Evolutionary conservation across 306 rosid species (phyloP).

Genomic region (Glycine latifolia): DNA sequence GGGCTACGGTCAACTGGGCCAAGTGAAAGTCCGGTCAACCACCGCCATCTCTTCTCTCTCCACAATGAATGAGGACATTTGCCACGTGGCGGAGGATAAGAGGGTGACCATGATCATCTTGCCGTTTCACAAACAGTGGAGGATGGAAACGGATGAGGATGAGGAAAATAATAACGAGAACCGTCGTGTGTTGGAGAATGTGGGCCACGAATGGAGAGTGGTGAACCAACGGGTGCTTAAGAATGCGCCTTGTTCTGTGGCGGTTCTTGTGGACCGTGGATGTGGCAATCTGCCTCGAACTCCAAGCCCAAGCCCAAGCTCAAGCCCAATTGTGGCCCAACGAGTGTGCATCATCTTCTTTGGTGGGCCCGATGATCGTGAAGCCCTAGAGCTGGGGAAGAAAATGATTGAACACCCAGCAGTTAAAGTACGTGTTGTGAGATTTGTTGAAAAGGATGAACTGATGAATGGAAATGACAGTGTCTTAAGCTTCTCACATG

Average conservation of each 20-base stretch:
- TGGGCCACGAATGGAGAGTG: constrained; percentile 75
- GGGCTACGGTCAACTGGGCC: constrained; percentile 66
- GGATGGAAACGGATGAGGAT: constrained; percentile 25
- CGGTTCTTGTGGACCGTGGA: constrained; percentile 80
- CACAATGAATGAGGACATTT: constrained; percentile 79
- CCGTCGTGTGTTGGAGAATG: constrained; percentile 50
- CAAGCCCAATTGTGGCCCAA: constrained; percentile 34
- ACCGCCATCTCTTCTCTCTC: constrained; percentile 72
- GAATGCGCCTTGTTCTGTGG: constrained; percentile 79
- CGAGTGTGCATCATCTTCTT: constrained; percentile 67
- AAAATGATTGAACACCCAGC: constrained; percentile 77
- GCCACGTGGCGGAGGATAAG: constrained; percentile 81
- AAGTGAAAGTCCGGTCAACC: constrained; percentile 68
- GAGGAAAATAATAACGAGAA: not conserved
- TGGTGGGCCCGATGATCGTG: constrained; percentile 90
- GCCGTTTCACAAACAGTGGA: constrained; percentile 80
- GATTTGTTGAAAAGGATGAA: constrained; percentile 55
- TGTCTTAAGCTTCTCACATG: constrained; percentile 48
- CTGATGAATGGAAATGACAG: constrained; percentile 12
- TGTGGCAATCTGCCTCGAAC: constrained; percentile 45
- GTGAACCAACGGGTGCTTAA: constrained; percentile 77
- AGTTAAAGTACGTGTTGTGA: constrained; percentile 51
- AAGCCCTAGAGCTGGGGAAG: constrained; percentile 69
- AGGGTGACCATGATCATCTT: constrained; percentile 71
- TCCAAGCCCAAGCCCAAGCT: constrained; percentile 19